Base-by-base conservation (phyloP, 2,329 filamentous ascomycete species). In the Pseudogymnoascus sp. region DNA sequence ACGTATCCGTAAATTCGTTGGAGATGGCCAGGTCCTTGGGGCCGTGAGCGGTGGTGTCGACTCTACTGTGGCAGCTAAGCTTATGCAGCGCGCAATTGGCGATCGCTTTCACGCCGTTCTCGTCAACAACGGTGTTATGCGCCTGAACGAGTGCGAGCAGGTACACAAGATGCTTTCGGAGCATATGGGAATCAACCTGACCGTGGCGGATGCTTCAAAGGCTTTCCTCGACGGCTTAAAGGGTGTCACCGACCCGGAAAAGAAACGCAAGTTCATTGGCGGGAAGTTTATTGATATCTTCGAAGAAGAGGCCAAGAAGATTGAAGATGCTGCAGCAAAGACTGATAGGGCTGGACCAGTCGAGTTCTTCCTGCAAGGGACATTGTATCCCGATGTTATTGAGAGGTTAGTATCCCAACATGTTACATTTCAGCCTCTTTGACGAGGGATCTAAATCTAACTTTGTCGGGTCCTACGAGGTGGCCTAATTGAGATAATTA, bases 251-350 rank as follows among this genome's bases (percentile, higher is more conserved):
- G 61, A 85, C 28, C 92, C 92, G 0, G 92, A 97, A 74, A 82
- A 82, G 70, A 96, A 96, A 80, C 81, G 92, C 60, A 96, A 95
- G 76, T 85, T 96, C 67, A 96, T 96, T 63, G 92, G 91, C 60
- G 82, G 79, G 63, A 80, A 79, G 19, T 89, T 91, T 72, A 90
- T 91, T 65, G 87, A 91, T 66, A 75, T 95, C 26, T 96, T 96
- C 73, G 86, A 96, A 72, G 78, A 85, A 61, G 86, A 91, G 71
- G 91, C 89, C 23, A 81, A 81, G 67, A 79, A 82, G 66, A 92
- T 95, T 55, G 89, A 90, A 64, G 82, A 82, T 60, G 83, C 79
- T 26, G 88, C 88, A 0, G 82, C 84, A 63, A 78, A 86, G 69
- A 85, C 86, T 0, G 73, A 79, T 1, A 78, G 80, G 59, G 84